Evolutionary conservation across 345 rosid species (phyloP), one percentile per base, ranked within the genome.

Genomic region (Anastatica hierochuntica): DNA sequence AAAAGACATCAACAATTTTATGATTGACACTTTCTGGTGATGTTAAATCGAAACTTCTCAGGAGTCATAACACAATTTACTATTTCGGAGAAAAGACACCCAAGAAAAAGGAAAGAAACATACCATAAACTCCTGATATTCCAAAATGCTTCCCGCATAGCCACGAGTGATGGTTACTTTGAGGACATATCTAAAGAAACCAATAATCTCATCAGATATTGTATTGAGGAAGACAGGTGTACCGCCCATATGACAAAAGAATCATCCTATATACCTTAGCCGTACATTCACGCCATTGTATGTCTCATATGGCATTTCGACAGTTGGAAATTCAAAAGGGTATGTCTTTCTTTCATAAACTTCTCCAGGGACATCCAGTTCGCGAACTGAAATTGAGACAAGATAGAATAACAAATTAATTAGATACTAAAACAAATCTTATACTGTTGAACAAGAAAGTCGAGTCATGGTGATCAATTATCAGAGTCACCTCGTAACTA

Each of bases 231-330:
- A 37, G 10, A 43, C 23, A 21, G 15, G 40, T 9, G 54, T 20
- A n/a, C 14, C 41, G 20, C 45, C 35, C 24, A 36, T 13, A 62
- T 1, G 1, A 19, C 13, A 18, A 35, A 6, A 23, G 29, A 49
- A 12, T 5, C 27, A 15, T 36, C 39, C 5, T 70, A 72, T 21
- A 8, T 82, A 87, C 98, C 98, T 84, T 52, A 90, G 85, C 70
- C 96, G 74, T 51, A 90, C 95, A 76, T 90, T 87, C 38, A 90
- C 89, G 58, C 98, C 98, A 63, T 67, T 85, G 64, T 92, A 83
- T 15, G 98, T 77, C 73, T 92, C 98, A 40, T 92, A 85, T 5
- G 98, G 98, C 98, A 92, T 92, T 79, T 92, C 98, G 16, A 92
- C 98, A 0, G 94, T 88, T 43, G 98, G 78, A 72, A 92, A 92